Base-by-base conservation (phyloP, 768 basidiomycete genomes). In the Trametes punicea region DNA sequence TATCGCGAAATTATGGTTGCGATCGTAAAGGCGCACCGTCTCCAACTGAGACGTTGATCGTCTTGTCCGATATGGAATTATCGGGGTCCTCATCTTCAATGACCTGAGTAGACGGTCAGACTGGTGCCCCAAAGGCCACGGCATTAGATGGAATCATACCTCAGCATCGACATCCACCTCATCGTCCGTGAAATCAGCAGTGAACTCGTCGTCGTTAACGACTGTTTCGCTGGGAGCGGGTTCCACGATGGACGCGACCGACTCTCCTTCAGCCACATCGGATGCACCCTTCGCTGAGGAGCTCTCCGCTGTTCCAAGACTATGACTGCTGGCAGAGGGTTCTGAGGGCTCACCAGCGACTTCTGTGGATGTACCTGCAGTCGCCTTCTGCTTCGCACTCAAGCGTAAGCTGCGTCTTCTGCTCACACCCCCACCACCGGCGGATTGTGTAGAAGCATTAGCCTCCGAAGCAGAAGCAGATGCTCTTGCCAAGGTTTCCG, bases 41-140 rank as follows among this genome's bases (percentile, higher is more conserved):
- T 18, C 81, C 82, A 9, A 96, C 82, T 10, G 88, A 85, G 25
- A 98, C 74, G 27, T 85, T 91, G 40, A 97, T 87, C 0, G 93
- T 93, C 72, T 88, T 93, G 60, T 96, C 94, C 10, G 82, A 75
- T 6, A 83, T 73, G 18, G 81, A 78, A 44, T 77, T 76, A 65
- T 92, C 89, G 16, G 80, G 81, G 57, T 94, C 88, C 41, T 85
- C 83, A 15, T 93, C 93, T 50, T 95, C 90, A 59, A 91, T 90
- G 11, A 96, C 87, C 79, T 84, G 62, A 7, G 25, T 20, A 48
- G 48, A 7, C n/a, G 25, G 23, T 48, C n/a, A 23, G 25, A 16
- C n/a, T 13, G n/a, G 3, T 16, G 40, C 27, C 9, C 8, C 6
- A n/a, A 25, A 10, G 10, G 0, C 21, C 46, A 26, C 18, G n/a